Percentiles rank a stretch among this genome's conserved stretches.
These are phyloP conservation scores for Leishmania martiniquensis DNA, from an alignment of 208 protist species.

Conservation along the genomic window DNA sequence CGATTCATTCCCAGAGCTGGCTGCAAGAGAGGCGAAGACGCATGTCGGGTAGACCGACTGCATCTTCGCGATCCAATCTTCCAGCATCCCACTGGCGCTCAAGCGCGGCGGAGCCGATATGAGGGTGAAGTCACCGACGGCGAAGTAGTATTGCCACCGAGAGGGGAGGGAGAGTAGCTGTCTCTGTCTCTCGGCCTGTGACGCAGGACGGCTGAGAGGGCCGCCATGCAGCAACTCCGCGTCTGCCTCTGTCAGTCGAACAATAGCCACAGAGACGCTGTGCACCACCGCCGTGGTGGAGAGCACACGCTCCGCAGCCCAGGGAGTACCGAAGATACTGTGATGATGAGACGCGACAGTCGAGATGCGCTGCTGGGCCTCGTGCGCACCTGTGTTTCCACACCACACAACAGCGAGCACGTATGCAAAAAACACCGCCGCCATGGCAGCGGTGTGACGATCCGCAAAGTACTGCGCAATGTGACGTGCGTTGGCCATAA, in stretches of 20 bases:
- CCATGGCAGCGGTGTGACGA: slow-evolving; percentile 23
- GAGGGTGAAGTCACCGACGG: slow-evolving; percentile 17
- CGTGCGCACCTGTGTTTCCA: not conserved
- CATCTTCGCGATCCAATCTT: slow-evolving; percentile 8
- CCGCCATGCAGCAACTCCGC: slow-evolving; percentile 21
- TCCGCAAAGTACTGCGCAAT: slow-evolving; percentile 19
- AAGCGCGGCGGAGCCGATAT: not conserved
- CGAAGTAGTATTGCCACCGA: slow-evolving; percentile 23
- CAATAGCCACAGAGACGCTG: slow-evolving; percentile 6
- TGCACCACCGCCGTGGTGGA: not conserved
- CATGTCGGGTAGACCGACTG: slow-evolving; percentile 7
- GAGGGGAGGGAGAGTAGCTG: slow-evolving; percentile 4
- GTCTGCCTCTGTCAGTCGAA: slow-evolving; percentile 12
- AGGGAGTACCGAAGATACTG: not conserved
- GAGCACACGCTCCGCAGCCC: not conserved
- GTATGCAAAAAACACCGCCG: slow-evolving; percentile 19
- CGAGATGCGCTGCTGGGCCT: slow-evolving; percentile 9
- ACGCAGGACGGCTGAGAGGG: not conserved
- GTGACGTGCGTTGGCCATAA: slow-evolving; percentile 7
- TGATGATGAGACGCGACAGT: not conserved
- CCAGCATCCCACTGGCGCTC: not conserved
- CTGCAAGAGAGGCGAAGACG: slow-evolving; percentile 1
- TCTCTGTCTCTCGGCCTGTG: not conserved
- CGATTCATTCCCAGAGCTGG: too few relatives aligned
- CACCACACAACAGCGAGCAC: slow-evolving; percentile 11